These are phyloP conservation scores for Omphalotus guepiniiformis DNA, from an alignment of 768 basidiomycete species.

Conservation along the genomic window DNA sequence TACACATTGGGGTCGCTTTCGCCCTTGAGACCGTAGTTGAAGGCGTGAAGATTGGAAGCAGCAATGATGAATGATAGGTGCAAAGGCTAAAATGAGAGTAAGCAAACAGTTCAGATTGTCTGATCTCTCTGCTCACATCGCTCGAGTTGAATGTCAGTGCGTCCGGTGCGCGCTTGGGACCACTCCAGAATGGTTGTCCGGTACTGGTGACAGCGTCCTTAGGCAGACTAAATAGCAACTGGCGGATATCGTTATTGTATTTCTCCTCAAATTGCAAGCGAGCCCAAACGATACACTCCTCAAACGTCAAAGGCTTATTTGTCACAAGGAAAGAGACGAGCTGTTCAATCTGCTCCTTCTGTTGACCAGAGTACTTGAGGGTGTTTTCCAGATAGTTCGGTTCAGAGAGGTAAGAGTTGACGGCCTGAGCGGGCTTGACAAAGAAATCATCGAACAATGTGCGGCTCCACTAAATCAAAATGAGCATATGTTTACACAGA, in stretches of 20 bases:
- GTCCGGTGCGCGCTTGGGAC: slow-evolving; percentile 96
- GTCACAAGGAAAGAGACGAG: slow-evolving; percentile 87
- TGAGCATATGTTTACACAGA: not conserved
- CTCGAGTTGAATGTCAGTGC: slow-evolving; percentile 80
- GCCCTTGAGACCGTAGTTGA: slow-evolving; percentile 95
- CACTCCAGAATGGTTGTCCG: slow-evolving; percentile 98
- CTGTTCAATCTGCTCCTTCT: slow-evolving; percentile 84
- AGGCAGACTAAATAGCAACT: slow-evolving; percentile 89
- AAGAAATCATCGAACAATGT: slow-evolving; percentile 90
- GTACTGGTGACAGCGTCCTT: slow-evolving; percentile 89
- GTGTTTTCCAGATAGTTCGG: slow-evolving; percentile 92
- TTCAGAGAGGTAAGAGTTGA: slow-evolving; percentile 95
- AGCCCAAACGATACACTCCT: slow-evolving; percentile 98
- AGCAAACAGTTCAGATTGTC: slow-evolving; percentile 4
- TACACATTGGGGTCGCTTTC: slow-evolving; percentile 75
- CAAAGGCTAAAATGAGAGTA: slow-evolving; percentile 48
- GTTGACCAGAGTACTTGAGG: slow-evolving; percentile 88
- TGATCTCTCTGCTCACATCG: slow-evolving; percentile 55
- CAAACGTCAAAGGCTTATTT: slow-evolving; percentile 90
- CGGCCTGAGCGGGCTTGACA: slow-evolving; percentile 89
- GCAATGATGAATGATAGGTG: slow-evolving; percentile 90
- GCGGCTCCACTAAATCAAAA: slow-evolving; percentile 72
- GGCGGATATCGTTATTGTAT: slow-evolving; percentile 90
- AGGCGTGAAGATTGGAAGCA: slow-evolving; percentile 94
- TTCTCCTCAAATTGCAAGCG: slow-evolving; percentile 91